phyloP scores from a whole-genome alignment of 805 yeast genomes.

The Candida railenensis region DNA sequence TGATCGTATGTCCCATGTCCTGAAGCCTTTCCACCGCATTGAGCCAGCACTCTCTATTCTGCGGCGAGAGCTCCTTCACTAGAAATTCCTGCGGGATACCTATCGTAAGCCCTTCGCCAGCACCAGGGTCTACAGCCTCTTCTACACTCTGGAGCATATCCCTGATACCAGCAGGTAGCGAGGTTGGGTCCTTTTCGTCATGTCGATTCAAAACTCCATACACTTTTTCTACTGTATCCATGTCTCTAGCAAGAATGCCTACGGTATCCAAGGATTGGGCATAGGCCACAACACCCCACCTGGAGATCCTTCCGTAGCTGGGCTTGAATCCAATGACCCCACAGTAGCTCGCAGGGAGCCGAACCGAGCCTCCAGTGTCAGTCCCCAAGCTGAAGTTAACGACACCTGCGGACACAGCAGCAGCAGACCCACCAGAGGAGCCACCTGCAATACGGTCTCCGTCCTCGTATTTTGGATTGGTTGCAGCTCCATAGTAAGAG shows the following conservation, averaged over 20 bases:
- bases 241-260: slow-evolving; percentile 65
- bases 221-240: slow-evolving; percentile 45
- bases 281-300: slow-evolving; percentile 90
- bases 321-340: slow-evolving; percentile 90
- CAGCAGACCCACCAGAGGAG: slow-evolving; percentile 95
- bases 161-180: slow-evolving; percentile 41
- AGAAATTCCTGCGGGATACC: slow-evolving; percentile 76
- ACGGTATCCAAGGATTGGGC: slow-evolving; percentile 96
- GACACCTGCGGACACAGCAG: slow-evolving; percentile 73
- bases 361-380: slow-evolving; percentile 96
- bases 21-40: slow-evolving; percentile 44
- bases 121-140: slow-evolving; percentile 13
- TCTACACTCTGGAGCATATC: slow-evolving; percentile 5
- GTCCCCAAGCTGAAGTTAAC: slow-evolving; percentile 85
- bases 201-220: slow-evolving; percentile 54
- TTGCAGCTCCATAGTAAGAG: slow-evolving; percentile 55
- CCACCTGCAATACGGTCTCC: slow-evolving; percentile 65
- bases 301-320: slow-evolving; percentile 83
- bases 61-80: slow-evolving; percentile 51
- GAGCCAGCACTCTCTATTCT: slow-evolving; percentile 48
- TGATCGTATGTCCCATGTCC: slow-evolving; percentile 50
- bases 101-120: slow-evolving; percentile 37
- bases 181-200: slow-evolving; percentile 83
- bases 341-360: slow-evolving; percentile 88
- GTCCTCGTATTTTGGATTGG: slow-evolving; percentile 44